Conservation (phyloP, 345 rosid species). For the Lepidium didymum region DNA sequence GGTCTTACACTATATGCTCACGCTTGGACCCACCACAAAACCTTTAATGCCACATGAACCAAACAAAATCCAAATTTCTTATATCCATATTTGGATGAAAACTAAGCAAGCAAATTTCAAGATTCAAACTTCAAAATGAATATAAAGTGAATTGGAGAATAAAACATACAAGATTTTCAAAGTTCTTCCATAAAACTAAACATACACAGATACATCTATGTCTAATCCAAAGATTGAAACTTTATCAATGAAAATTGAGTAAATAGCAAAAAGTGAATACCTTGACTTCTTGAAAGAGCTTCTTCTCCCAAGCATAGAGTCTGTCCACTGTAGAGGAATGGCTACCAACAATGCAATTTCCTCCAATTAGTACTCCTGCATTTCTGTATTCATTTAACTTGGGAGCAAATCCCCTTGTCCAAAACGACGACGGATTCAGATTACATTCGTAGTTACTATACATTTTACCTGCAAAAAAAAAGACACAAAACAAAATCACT, state of each 20-base stretch:
- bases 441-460: constrained; percentile 48
- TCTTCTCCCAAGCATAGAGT: constrained; percentile 95
- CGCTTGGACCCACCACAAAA: constrained; percentile 27
- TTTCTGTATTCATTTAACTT: constrained; percentile 45
- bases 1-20: constrained; percentile 24
- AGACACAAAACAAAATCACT: neutral
- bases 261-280: constrained; percentile 27
- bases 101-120: constrained; percentile 13
- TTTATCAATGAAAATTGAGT: neutral
- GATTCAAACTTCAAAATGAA: constrained; percentile 10
- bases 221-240: neutral
- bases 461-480: constrained; percentile 18
- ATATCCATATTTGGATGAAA: constrained; percentile 17
- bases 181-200: neutral
- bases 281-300: constrained; percentile 86
- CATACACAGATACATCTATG: neutral
- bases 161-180: neutral
- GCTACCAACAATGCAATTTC: constrained; percentile 33
- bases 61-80: neutral
- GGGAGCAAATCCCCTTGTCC: constrained; percentile 67
- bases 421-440: constrained; percentile 48
- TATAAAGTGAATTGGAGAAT: neutral
- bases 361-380: constrained; percentile 12
- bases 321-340: constrained; percentile 86
- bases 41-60: constrained; percentile 8